Evolutionary conservation across 257 asterid genomes (phyloP).

Genomic region (Solanum peruvianum): DNA sequence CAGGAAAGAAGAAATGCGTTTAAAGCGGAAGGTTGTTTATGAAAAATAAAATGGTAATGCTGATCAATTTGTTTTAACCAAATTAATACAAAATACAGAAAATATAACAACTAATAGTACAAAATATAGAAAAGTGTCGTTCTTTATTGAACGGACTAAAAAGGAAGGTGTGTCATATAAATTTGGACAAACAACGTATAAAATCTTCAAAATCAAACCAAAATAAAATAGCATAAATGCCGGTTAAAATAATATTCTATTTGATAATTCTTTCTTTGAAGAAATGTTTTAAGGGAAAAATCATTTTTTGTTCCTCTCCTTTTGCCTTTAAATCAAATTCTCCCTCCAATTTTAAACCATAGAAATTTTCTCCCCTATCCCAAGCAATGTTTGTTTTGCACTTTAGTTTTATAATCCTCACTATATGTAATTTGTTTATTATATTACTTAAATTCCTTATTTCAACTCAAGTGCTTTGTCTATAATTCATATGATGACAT

Average conservation of each 20-base stretch:
- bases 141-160: too few relatives aligned
- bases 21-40: slow-evolving; percentile 3
- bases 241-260: not conserved
- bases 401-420: not conserved
- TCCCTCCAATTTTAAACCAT: not conserved
- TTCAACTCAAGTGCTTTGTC: not conserved
- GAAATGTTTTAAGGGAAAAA: not conserved
- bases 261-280: not conserved
- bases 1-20: slow-evolving; percentile 2
- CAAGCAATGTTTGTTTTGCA: not conserved
- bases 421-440: not conserved
- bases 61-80: not conserved
- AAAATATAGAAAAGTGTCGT: not conserved
- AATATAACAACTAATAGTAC: not conserved
- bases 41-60: not conserved
- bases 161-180: too few relatives aligned
- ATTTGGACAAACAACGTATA: not conserved
- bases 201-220: not conserved
- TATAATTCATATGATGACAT: not conserved
- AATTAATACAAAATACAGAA: not conserved
- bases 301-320: not conserved
- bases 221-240: not conserved
- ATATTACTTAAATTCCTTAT: too few relatives aligned
- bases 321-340: not conserved
- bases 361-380: not conserved